Evolutionary conservation across 495 filamentous ascomycete genomes (phyloP).

Genomic region (Aspergillus panamensis): DNA sequence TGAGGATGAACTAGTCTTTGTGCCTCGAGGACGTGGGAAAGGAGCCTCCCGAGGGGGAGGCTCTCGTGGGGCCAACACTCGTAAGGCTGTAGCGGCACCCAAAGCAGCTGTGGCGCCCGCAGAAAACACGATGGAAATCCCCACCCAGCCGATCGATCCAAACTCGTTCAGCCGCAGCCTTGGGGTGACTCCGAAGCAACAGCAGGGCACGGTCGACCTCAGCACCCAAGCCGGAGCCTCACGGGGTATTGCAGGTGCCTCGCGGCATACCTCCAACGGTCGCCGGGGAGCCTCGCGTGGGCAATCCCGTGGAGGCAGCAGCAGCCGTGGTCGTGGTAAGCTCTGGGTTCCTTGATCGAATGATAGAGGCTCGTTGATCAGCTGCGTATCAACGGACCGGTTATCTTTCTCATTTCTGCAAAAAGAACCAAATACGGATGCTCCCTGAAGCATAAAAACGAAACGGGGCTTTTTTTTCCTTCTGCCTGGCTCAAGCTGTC

Average conservation of each 20-base stretch:
- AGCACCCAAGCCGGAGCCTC: slow-evolving; percentile 37
- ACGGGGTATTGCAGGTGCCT: slow-evolving; percentile 38
- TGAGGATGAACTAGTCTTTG: slow-evolving; percentile 58
- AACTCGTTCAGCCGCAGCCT: slow-evolving; percentile 52
- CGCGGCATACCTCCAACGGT: slow-evolving; percentile 32
- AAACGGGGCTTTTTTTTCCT: slow-evolving; percentile 7
- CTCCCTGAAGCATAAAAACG: slow-evolving; percentile 19
- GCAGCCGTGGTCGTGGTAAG: slow-evolving; percentile 46
- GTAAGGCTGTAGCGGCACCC: slow-evolving; percentile 20
- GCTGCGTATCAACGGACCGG: slow-evolving; percentile 27
- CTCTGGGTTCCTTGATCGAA: slow-evolving; percentile 52
- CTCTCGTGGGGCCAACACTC: slow-evolving; percentile 34
- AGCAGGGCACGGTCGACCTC: slow-evolving; percentile 32
- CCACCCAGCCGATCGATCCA: slow-evolving; percentile 53
- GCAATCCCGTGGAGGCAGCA: slow-evolving; percentile 28
- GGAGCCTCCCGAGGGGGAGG: slow-evolving; percentile 36
- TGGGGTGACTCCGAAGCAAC: slow-evolving; percentile 26
- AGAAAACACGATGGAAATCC: slow-evolving; percentile 39
- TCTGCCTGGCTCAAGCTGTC: slow-evolving; percentile 22
- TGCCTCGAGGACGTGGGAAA: slow-evolving; percentile 47
- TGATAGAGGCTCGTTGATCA: slow-evolving; percentile 23
- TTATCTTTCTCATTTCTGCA: slow-evolving; percentile 14
- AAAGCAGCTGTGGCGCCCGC: slow-evolving; percentile 28
- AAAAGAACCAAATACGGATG: slow-evolving; percentile 22
- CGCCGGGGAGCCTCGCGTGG: slow-evolving; percentile 37